A percentile compares a stretch with the other conserved stretches of the same genome.
Evolutionary conservation across 1,284 basidiomycete genomes (phyloP).

Genomic region (Papiliotrema laurentii): DNA sequence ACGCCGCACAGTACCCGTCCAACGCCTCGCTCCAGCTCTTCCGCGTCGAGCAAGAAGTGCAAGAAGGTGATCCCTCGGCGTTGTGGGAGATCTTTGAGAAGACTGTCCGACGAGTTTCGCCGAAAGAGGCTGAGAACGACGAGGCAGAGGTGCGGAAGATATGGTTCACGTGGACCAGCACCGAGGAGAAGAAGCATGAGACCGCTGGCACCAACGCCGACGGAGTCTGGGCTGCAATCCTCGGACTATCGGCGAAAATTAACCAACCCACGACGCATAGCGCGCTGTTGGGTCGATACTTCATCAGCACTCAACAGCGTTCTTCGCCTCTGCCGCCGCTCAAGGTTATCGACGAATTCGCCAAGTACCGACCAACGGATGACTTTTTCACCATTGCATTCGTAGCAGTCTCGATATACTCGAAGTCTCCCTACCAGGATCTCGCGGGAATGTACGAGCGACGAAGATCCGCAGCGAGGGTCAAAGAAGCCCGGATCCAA

Average conservation of each 20-base stretch:
- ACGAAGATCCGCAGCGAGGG: constrained; percentile 21
- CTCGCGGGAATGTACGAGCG: constrained; percentile 23
- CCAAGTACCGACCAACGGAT: constrained; percentile 19
- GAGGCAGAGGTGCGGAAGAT: constrained; percentile 15
- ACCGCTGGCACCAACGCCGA: neutral
- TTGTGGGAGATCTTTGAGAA: constrained; percentile 11
- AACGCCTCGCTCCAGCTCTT: constrained; percentile 25
- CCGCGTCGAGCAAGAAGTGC: constrained; percentile 20
- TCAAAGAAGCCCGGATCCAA: constrained; percentile 13
- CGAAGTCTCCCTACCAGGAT: constrained; percentile 1
- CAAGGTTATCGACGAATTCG: neutral
- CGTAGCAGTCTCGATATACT: constrained; percentile 10
- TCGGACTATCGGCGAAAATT: neutral
- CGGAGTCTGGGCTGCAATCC: neutral
- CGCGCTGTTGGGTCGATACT: constrained; percentile 2
- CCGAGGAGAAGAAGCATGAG: constrained; percentile 7
- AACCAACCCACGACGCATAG: constrained; percentile 1
- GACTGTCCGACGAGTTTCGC: constrained; percentile 13
- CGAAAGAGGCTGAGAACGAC: constrained; percentile 5
- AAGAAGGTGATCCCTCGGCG: neutral
- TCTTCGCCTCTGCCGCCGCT: neutral
- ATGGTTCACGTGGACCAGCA: constrained; percentile 26
- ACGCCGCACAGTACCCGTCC: constrained; percentile 28
- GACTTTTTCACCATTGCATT: constrained; percentile 24
- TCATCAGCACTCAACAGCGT: constrained; percentile 1